These are phyloP conservation scores for Sugiyamaella marilandica DNA, from an alignment of 805 yeast genomes.

Conservation along the genomic window DNA sequence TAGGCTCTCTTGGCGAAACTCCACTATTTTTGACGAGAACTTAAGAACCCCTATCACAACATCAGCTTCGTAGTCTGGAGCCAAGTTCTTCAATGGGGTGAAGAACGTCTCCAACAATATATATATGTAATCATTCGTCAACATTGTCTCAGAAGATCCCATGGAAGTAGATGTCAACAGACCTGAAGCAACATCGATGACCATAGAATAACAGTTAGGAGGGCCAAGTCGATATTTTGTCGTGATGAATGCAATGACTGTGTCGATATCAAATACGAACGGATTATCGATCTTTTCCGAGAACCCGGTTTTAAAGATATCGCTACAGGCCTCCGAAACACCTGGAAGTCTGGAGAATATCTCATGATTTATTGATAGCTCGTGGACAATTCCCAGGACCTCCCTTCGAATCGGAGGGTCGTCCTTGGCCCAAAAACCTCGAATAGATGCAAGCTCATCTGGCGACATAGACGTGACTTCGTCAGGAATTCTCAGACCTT, in stretches of 20 bases:
- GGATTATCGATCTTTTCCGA: constrained; percentile 63
- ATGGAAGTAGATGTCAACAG: neutral
- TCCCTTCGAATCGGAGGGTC: constrained; percentile 36
- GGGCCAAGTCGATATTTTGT: constrained; percentile 32
- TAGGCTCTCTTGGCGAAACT: constrained; percentile 17
- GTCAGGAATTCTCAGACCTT: constrained; percentile 57
- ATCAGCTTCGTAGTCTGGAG: constrained; percentile 25
- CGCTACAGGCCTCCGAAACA: constrained; percentile 55
- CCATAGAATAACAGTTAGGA: constrained; percentile 17
- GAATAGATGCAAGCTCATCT: constrained; percentile 21
- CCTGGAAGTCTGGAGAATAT: neutral
- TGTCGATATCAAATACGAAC: constrained; percentile 46
- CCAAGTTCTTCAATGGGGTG: constrained; percentile 4
- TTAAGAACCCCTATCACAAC: constrained; percentile 27
- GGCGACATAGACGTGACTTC: constrained; percentile 37
- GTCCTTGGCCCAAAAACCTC: constrained; percentile 29
- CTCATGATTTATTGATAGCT: constrained; percentile 40
- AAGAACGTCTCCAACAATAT: constrained; percentile 18
- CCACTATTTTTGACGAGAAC: constrained; percentile 25
- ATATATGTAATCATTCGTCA: constrained; percentile 2
- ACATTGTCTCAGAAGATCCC: neutral
- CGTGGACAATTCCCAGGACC: constrained; percentile 39
- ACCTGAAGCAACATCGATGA: constrained; percentile 30
- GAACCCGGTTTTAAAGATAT: constrained; percentile 59
- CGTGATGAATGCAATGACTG: constrained; percentile 39